Conservation (phyloP, 108 stramenopile genomes). For the Fragilaria radians region DNA sequence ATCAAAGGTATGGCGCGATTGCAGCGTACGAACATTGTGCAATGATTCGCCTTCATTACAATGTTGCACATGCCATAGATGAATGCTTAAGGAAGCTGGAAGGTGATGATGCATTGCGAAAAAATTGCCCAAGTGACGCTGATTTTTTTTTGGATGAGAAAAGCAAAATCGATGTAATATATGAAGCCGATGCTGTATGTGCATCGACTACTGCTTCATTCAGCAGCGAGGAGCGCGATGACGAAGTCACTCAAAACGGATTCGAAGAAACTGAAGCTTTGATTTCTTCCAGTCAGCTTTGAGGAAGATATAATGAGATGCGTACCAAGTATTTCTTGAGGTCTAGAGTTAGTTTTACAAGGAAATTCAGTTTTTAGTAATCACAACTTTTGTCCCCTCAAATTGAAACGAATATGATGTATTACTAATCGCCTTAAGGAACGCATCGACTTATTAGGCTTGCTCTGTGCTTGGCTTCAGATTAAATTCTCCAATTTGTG, state of each 20-base stretch:
- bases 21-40: constrained; percentile 81
- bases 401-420: too few relatives aligned
- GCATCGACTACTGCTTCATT: not conserved
- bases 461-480: too few relatives aligned
- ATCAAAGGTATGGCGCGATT: constrained; percentile 64
- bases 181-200: not conserved
- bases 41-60: constrained; percentile 80
- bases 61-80: constrained; percentile 69
- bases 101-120: not conserved
- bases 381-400: too few relatives aligned
- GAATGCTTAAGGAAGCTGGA: constrained; percentile 74
- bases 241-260: not conserved
- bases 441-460: too few relatives aligned
- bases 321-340: too few relatives aligned
- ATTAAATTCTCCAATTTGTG: too few relatives aligned
- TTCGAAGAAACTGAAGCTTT: not conserved
- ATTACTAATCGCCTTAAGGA: too few relatives aligned
- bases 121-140: not conserved
- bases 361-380: too few relatives aligned
- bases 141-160: not conserved
- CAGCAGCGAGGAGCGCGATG: not conserved
- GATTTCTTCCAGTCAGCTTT: too few relatives aligned
- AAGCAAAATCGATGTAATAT: not conserved
- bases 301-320: too few relatives aligned
- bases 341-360: too few relatives aligned